A percentile compares a stretch with the other conserved stretches of the same genome.
phyloP scores from a whole-genome alignment of 441 rosid genomes.

The Codiaeum variegatum region DNA sequence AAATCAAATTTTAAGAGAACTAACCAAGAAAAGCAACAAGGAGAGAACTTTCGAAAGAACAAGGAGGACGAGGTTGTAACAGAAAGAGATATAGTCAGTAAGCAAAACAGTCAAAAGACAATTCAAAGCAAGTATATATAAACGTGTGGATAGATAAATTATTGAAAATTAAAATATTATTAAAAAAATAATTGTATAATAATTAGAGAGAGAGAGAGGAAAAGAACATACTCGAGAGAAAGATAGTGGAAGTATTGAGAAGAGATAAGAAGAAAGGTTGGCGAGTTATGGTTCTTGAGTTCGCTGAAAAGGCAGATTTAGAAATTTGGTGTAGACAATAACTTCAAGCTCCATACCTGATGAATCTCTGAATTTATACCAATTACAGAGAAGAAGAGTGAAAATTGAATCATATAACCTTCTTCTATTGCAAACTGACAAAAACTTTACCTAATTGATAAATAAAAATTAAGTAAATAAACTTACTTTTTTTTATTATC shows the following conservation, averaged over 20 bases:
- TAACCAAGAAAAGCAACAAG: conserved; percentile 9
- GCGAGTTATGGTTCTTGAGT: conserved; percentile 4
- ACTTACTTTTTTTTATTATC: neutral
- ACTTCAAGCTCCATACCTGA: neutral
- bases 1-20: conserved; percentile 15
- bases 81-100: neutral
- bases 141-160: neutral
- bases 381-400: neutral
- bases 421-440: neutral
- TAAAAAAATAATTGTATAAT: neutral
- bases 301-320: neutral
- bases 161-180: neutral
- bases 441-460: neutral
- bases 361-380: neutral
- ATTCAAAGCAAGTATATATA: conserved; percentile 17
- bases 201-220: neutral
- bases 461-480: no score
- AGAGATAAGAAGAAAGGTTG: conserved; percentile 11
- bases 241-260: neutral
- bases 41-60: neutral
- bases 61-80: neutral
- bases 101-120: neutral
- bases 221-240: conserved; percentile 5
- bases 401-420: neutral
- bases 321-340: neutral